A percentile compares a stretch with the other conserved stretches of the same genome.
Evolutionary conservation across 495 filamentous ascomycete genomes (phyloP).

Genomic region (Trichoderma parareesei): DNA sequence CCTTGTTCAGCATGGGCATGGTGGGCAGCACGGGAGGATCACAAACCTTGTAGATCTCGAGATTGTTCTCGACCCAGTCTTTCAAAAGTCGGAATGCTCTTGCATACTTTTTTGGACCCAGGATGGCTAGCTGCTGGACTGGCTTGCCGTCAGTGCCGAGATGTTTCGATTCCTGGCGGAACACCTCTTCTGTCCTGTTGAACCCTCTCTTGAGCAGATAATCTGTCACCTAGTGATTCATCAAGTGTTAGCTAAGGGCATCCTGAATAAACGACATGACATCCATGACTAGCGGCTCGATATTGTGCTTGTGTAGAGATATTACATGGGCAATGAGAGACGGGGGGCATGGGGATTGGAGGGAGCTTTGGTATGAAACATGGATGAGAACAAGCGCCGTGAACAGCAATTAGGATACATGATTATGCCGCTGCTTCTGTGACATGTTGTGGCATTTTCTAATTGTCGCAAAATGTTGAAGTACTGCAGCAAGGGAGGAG

Average conservation of each 20-base stretch:
- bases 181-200: conserved; percentile 82
- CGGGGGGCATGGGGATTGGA: background rate
- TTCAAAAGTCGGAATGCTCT: conserved; percentile 64
- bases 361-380: background rate
- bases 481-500: background rate
- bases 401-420: too few species aligned
- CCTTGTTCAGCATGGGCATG: conserved; percentile 22
- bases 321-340: background rate
- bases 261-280: too few species aligned
- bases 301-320: background rate
- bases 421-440: too few species aligned
- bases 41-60: conserved; percentile 85
- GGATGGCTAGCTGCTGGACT: conserved; percentile 55
- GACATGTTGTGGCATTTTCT: background rate
- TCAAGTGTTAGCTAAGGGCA: background rate
- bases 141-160: conserved; percentile 70
- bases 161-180: conserved; percentile 73
- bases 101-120: conserved; percentile 65
- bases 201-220: conserved; percentile 96
- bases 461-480: background rate
- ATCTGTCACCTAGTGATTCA: conserved; percentile 67
- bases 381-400: background rate
- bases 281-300: too few species aligned
- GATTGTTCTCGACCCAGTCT: conserved; percentile 76
- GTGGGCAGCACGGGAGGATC: background rate